Conservation (phyloP, 2,329 filamentous ascomycete genomes). For the Botrytis cinerea region DNA sequence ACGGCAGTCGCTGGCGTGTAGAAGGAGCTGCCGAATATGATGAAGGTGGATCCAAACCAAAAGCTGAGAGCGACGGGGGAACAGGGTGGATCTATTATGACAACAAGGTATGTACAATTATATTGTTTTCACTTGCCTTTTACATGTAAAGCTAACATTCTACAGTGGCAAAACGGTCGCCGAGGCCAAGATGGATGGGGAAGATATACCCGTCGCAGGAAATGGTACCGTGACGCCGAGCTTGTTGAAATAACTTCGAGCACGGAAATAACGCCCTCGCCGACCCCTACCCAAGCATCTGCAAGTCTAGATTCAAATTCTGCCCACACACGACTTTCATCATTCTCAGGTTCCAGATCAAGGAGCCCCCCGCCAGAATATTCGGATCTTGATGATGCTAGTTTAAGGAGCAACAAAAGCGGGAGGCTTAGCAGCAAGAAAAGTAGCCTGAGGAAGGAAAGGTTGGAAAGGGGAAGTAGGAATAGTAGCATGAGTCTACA, state of each 20-base stretch:
- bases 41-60: conserved; percentile 46
- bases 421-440: conserved; percentile 27
- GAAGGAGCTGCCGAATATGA: conserved; percentile 68
- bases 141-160: conserved; percentile 26
- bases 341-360: conserved; percentile 15
- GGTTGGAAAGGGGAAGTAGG: conserved; percentile 28
- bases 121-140: neutral
- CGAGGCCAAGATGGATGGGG: conserved; percentile 89
- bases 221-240: conserved; percentile 97
- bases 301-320: conserved; percentile 20
- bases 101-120: conserved; percentile 69
- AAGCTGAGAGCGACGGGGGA: conserved; percentile 46
- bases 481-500: conserved; percentile 30
- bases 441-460: conserved; percentile 33
- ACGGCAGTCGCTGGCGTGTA: conserved; percentile 82
- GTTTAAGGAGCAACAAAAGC: conserved; percentile 29
- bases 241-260: conserved; percentile 69
- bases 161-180: conserved; percentile 84
- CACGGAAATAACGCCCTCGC: conserved; percentile 49
- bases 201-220: conserved; percentile 86
- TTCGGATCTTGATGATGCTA: conserved; percentile 30
- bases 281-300: conserved; percentile 41
- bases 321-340: conserved; percentile 17
- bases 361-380: conserved; percentile 27
- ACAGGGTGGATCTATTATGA: conserved; percentile 98